Evolutionary conservation across 305 asterid genomes (phyloP), one percentile per base, ranked within the genome.

Genomic region (Plantago rigida): DNA sequence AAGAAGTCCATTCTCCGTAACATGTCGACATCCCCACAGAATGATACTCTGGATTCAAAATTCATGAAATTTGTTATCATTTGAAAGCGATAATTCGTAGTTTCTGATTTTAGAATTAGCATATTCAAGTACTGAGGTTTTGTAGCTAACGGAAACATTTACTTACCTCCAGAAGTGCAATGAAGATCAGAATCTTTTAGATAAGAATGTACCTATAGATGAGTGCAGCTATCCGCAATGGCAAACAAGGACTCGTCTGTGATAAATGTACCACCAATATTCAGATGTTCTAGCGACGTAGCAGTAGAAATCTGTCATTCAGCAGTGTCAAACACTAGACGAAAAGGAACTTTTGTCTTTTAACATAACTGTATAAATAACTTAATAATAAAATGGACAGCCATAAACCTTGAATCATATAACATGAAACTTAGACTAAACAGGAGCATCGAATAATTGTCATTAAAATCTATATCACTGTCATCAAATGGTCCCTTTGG

Each of bases 21-120:
- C 95, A 71, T 80, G 95, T 7, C 93, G 84, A 71, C 98, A 91
- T 36, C 95, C 94, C 96, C 98, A 91, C 62, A 91, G 70, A 41
- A 80, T 84, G 42, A 84, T 74, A 15, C 75, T 80, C 98, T 91
- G 88, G 58, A 62, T 9, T 42, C 42, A 52, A 15, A 61, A 58
- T 67, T 28, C 1, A 8, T 1, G 0, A 47, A 8, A 5, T 14
- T 1, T 19, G 48, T 44, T 69, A 15, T 36, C 2, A 22, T 22
- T 22, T 22, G 26, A 1, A 22, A 22, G 26, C 1, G 26, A 22
- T 22, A 22, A 22, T 22, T 22, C 26, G 1, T 22, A 22, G 26
- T 22, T 17, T 17, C 19, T 17, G 19, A 17, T 17, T 17, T 17
- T 17, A 17, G 19, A 17, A 17, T 17, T 17, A 17, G 19, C 19